Conservation (phyloP, 208 protist species). For the Angomonas ambiguus region DNA sequence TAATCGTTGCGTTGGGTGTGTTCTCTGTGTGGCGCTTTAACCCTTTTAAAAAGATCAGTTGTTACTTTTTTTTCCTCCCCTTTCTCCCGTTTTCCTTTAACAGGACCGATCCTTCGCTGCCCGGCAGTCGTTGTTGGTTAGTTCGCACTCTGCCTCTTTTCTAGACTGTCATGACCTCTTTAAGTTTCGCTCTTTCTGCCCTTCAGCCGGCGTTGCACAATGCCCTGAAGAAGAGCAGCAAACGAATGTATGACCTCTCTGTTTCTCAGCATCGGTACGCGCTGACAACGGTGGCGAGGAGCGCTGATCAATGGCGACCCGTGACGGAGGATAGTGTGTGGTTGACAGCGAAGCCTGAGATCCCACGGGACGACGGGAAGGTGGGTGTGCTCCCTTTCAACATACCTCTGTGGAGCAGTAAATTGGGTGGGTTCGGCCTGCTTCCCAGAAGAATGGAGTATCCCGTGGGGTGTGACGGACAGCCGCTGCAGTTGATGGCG, state of each 20-base stretch:
- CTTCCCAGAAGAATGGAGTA: slow-evolving; percentile 14
- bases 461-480: slow-evolving; percentile 10
- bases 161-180: too few relatives aligned
- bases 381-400: slow-evolving; percentile 8
- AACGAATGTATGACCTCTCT: background rate
- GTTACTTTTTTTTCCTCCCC: too few relatives aligned
- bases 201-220: background rate
- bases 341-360: background rate
- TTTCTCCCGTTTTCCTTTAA: too few relatives aligned
- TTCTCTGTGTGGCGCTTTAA: too few relatives aligned
- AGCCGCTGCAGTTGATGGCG: slow-evolving; percentile 16
- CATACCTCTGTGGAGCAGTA: slow-evolving; percentile 23
- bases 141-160: too few relatives aligned
- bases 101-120: too few relatives aligned
- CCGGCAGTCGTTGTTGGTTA: too few relatives aligned
- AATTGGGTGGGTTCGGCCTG: slow-evolving; percentile 23
- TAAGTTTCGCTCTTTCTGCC: too few relatives aligned
- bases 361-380: background rate
- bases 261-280: background rate
- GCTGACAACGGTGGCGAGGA: slow-evolving; percentile 7
- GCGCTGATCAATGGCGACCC: background rate
- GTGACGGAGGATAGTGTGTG: background rate
- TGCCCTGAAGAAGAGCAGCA: background rate
- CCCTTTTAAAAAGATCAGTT: too few relatives aligned
- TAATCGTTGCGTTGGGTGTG: too few relatives aligned